Base-by-base conservation (phyloP, 75 land plant species). In the Selaginella moellendorffii region DNA sequence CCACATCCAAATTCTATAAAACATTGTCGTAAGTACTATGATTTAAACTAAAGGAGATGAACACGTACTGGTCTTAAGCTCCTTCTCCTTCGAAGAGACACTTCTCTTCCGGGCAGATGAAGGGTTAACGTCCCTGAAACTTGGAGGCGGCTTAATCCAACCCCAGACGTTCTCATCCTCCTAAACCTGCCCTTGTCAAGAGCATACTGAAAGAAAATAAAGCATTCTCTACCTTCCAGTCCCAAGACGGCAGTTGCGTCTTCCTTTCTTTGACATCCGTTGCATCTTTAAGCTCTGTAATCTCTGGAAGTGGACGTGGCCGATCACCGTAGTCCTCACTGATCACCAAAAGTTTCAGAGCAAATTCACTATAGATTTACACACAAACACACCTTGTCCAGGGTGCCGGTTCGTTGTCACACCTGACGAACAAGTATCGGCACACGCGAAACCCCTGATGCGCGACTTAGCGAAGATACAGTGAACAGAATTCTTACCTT, bases 321-420 rank as follows among this genome's bases (percentile, higher is more conserved):
- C 80, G 78, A 61, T 91, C 97, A n/a, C n/a, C n/a, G n/a, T n/a
- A n/a, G n/a, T n/a, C n/a, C n/a, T n/a, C n/a, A n/a, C n/a, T n/a
- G n/a, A n/a, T n/a, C n/a, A n/a, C 27, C 93, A 87, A 73, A 61
- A 71, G 10, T 82, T n/a, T n/a, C n/a, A n/a, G n/a, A n/a, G n/a
- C n/a, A n/a, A n/a, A n/a, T n/a, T n/a, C n/a, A n/a, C n/a, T n/a
- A n/a, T n/a, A n/a, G n/a, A n/a, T n/a, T n/a, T n/a, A n/a, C n/a
- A n/a, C n/a, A n/a, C n/a, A n/a, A n/a, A n/a, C 14, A 56, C 62
- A 92, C 97, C 97, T 85, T 53, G 98, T 85, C 98, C 98, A 93
- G 26, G 98, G 98, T 5, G 98, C 90, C 54, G 96, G 96, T 20
- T 83, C 86, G 70, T 93, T 88, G 64, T 93, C 98, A 75, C 96